Conservation (phyloP, 208 protist genomes). For the Trichomonas tenax region DNA sequence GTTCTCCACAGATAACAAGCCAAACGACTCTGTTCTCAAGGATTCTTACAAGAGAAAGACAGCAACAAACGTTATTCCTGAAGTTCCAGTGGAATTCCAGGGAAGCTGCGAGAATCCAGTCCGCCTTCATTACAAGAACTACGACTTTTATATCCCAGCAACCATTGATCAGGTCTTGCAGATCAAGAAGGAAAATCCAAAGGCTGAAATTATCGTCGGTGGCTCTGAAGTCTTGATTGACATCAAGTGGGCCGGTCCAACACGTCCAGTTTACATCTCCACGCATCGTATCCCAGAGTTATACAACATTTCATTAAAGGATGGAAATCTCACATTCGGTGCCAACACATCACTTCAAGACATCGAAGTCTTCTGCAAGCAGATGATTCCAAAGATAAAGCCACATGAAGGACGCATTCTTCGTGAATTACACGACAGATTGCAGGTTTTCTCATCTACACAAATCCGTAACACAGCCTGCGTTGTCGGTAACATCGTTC, state of each 20-base stretch:
- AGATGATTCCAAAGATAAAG: neutral
- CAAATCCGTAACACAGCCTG: slow-evolving; percentile 57
- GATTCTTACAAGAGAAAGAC: neutral
- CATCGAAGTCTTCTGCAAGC: neutral
- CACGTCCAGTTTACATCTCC: neutral
- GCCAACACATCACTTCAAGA: neutral
- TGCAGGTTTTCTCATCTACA: slow-evolving; percentile 16
- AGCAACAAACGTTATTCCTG: neutral
- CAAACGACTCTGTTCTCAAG: neutral
- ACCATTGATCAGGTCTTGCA: neutral
- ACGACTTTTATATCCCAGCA: neutral
- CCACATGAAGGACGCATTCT: neutral
- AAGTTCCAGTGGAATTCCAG: neutral
- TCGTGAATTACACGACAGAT: slow-evolving; percentile 29
- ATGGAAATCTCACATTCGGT: neutral
- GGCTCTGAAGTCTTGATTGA: neutral
- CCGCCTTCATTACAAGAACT: neutral
- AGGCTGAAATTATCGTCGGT: neutral
- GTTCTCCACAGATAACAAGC: neutral
- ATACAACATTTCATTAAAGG: neutral
- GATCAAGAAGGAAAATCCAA: slow-evolving; percentile 4
- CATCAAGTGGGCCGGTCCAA: neutral
- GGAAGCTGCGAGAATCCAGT: neutral
- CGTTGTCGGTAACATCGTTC: slow-evolving; percentile 59
- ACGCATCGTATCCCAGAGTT: neutral